Evolutionary conservation across 495 filamentous ascomycete species (phyloP).

Genomic region (Penicillium waksmanii): DNA sequence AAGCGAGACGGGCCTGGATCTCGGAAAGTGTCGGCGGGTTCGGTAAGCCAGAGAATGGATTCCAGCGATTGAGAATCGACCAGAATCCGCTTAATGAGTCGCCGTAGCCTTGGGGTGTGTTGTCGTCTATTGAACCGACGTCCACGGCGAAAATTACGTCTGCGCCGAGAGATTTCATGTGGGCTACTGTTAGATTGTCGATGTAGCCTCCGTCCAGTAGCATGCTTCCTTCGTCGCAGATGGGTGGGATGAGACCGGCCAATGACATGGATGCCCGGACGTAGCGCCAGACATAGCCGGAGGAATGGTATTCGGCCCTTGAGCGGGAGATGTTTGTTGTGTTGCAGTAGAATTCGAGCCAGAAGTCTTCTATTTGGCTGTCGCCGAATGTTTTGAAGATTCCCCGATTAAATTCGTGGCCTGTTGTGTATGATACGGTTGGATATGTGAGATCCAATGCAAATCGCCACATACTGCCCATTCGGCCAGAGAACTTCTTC

Average conservation of each 20-base stretch:
- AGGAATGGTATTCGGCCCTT: constrained; percentile 86
- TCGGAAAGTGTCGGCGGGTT: constrained; percentile 95
- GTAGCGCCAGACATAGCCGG: constrained; percentile 95
- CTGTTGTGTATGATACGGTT: constrained; percentile 92
- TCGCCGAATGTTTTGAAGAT: constrained; percentile 99
- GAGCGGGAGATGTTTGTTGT: constrained; percentile 96
- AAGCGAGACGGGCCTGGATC: constrained; percentile 92
- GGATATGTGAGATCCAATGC: constrained; percentile 95
- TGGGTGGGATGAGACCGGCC: constrained; percentile 86
- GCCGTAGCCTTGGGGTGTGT: constrained; percentile 86
- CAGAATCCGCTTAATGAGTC: constrained; percentile 95
- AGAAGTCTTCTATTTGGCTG: constrained; percentile 97
- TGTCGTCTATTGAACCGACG: constrained; percentile 88
- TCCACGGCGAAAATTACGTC: constrained; percentile 96
- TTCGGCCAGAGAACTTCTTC: constrained; percentile 95
- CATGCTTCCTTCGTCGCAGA: constrained; percentile 97
- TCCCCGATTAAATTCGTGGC: constrained; percentile 97
- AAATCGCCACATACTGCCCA: constrained; percentile 98
- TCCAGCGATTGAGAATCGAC: constrained; percentile 94
- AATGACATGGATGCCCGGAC: constrained; percentile 95
- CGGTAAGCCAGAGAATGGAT: constrained; percentile 81
- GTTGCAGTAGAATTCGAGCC: constrained; percentile 99
- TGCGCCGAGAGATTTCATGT: constrained; percentile 93
- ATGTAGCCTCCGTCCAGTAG: constrained; percentile 95
- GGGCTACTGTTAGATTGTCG: constrained; percentile 93